Base-by-base conservation (phyloP, 345 rosid species). In the Lenwebbia sp. region DNA sequence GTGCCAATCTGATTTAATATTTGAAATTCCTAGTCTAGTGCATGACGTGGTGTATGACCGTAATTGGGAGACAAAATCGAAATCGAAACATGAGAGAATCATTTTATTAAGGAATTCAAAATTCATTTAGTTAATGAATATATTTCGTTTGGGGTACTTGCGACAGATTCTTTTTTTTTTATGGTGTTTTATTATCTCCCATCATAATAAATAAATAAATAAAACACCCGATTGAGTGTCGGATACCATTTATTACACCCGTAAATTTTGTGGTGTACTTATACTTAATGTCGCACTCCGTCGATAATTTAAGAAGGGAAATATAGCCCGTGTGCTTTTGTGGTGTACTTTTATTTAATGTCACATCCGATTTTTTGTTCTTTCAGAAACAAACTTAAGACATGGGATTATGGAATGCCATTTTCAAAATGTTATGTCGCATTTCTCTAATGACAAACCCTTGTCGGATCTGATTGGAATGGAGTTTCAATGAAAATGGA, bases 391-490 rank as follows among this genome's bases (percentile, higher is more conserved):
- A 28, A 62, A 30, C 75, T 62, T 15, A 17, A 33, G 7, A 60
- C 2, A 6, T 0, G 10, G 37, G 37, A 60, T 60, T 28, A 13
- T 28, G 5, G 37, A 60, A 60, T 14, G 10, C 21, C 5, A 28
- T 28, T 28, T 13, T 6, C 40, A 2, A 62, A 28, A 62, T 28
- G 33, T 62, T 5, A 28, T 28, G 22, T 3, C 75, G 37, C 21
- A 62, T 15, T 62, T 62, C 7, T 28, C 2, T 62, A 3, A 15
- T 9, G 7, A 30, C 3, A 28, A 2, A 6, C 5, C 1, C 2
- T 28, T 6, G 2, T 0, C 8, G 0, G 28, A 62, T 7, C 19
- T 10, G 2, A 30, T 14, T 6, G 22, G 5, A 62, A 6, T 14
- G 22, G 5, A 19, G 14, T 15, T 28, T 62, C 15, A 62, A 28